These are phyloP conservation scores for Arabidopsis arenosa DNA, from an alignment of 345 rosid species.

Conservation along the genomic window DNA sequence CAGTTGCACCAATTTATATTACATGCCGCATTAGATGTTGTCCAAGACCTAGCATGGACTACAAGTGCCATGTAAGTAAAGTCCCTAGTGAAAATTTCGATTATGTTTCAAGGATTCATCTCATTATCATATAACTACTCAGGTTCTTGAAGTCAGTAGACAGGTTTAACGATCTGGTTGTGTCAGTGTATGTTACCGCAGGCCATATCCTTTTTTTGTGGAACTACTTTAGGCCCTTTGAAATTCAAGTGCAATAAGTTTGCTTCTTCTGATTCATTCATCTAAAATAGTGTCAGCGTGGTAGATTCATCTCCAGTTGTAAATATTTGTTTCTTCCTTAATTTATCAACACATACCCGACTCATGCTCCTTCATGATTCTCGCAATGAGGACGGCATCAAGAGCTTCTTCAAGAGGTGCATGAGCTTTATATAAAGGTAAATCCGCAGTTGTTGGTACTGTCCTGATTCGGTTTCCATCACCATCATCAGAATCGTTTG, in stretches of 20 bases:
- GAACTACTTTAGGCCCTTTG: background rate
- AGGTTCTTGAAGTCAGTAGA: conserved; percentile 95
- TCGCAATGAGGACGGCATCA: conserved; percentile 94
- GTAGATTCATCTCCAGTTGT: background rate
- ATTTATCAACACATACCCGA: conserved; percentile 72
- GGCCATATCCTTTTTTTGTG: conserved; percentile 82
- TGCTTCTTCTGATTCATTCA: too few species aligned
- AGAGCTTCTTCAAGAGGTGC: conserved; percentile 70
- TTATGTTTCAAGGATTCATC: conserved; percentile 16
- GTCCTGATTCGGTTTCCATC: background rate
- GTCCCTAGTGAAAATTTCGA: background rate
- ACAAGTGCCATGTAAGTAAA: conserved; percentile 88
- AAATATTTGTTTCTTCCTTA: conserved; percentile 48
- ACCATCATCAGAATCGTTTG: too few species aligned
- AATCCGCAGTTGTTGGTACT: background rate
- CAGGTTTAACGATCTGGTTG: conserved; percentile 91
- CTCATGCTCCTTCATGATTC: conserved; percentile 97
- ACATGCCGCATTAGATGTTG: conserved; percentile 94
- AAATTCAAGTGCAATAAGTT: background rate
- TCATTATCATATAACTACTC: conserved; percentile 16
- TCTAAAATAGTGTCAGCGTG: too few species aligned
- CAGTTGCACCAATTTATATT: conserved; percentile 92
- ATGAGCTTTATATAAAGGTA: conserved; percentile 51
- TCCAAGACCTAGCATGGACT: conserved; percentile 96
- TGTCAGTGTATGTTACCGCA: conserved; percentile 94